Conservation (phyloP, 2,329 filamentous ascomycete genomes). For the Pestalotiopsis fici region DNA sequence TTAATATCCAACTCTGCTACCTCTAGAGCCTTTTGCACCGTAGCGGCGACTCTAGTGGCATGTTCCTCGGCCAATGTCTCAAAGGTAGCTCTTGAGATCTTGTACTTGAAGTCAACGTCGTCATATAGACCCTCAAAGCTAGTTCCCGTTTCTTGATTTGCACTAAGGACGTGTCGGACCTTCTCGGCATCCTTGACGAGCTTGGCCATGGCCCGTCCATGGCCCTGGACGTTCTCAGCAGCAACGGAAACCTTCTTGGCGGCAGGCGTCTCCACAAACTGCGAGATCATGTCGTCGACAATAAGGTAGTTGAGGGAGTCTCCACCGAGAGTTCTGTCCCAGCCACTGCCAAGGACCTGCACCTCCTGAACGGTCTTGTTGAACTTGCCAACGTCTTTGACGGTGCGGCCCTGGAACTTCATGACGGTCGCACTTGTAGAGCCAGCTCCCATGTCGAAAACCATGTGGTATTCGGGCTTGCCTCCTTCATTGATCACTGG, state of each 20-base stretch:
- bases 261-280: constrained; percentile 72
- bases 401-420: constrained; percentile 82
- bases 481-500: constrained; percentile 79
- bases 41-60: constrained; percentile 66
- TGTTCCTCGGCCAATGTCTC: constrained; percentile 75
- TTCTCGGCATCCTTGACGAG: constrained; percentile 92
- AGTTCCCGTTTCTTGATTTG: constrained; percentile 79
- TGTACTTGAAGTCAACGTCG: constrained; percentile 92
- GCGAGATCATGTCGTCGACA: constrained; percentile 81
- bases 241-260: constrained; percentile 67
- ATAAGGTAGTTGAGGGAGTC: constrained; percentile 88
- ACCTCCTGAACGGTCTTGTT: constrained; percentile 98
- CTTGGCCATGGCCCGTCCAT: constrained; percentile 85
- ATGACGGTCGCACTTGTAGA: constrained; percentile 89
- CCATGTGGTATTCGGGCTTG: constrained; percentile 87
- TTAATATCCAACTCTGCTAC: constrained; percentile 70
- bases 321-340: constrained; percentile 87
- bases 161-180: constrained; percentile 85
- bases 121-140: constrained; percentile 90
- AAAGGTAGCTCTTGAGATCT: constrained; percentile 77
- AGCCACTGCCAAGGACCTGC: constrained; percentile 82
- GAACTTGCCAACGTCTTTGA: constrained; percentile 90
- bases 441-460: constrained; percentile 98
- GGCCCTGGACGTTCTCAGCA: constrained; percentile 63
- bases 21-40: constrained; percentile 74